A percentile compares a stretch with the other conserved stretches of the same genome.
phyloP scores from a whole-genome alignment of 768 basidiomycete genomes.

The Cantharellus cinnabarinus region DNA sequence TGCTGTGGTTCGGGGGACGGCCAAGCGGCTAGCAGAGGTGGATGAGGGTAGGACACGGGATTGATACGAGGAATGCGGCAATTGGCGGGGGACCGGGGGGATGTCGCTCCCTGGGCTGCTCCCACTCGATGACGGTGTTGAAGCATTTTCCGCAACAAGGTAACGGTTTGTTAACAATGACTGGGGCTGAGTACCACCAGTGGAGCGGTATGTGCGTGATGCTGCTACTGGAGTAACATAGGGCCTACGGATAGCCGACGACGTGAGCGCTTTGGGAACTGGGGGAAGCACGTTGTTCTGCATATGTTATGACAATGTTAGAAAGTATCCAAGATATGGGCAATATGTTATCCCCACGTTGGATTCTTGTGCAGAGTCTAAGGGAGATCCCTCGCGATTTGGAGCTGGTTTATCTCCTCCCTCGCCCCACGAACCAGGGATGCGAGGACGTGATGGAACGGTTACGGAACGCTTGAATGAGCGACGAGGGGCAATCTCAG shows the following conservation, averaged over 20 bases:
- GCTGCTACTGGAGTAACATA: not conserved
- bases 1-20: not conserved
- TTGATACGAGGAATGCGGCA: not conserved
- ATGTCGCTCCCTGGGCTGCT: not conserved
- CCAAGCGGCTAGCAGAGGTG: not conserved
- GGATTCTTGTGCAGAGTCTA: not conserved
- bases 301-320: not conserved
- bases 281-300: not conserved
- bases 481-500: not conserved
- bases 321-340: not conserved
- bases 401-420: not conserved
- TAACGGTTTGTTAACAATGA: not conserved
- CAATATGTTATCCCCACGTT: not conserved
- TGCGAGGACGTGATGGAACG: not conserved
- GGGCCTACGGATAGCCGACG: not conserved
- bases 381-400: not conserved
- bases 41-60: not conserved
- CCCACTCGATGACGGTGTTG: not conserved
- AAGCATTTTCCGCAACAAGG: not conserved
- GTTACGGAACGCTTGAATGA: not conserved
- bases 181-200: not conserved
- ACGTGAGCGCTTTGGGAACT: not conserved
- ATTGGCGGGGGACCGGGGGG: not conserved
- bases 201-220: not conserved
- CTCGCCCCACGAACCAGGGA: not conserved